phyloP scores from a whole-genome alignment of 768 basidiomycete genomes.

The Amanita inopinata region DNA sequence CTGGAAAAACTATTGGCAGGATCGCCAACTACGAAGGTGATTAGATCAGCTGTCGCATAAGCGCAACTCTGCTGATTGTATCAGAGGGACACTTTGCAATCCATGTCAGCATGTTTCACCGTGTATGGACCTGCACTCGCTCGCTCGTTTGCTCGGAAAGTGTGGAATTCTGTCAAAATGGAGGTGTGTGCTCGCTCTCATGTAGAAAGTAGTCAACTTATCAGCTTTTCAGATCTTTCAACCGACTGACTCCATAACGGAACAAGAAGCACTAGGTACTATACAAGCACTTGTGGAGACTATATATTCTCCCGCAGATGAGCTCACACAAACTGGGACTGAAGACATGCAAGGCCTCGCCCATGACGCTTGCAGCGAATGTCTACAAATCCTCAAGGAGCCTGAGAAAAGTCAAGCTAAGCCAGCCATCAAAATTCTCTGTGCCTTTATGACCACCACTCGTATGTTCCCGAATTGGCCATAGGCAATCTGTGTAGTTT shows the following conservation, averaged over 20 bases:
- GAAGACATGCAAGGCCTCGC: conserved; percentile 49
- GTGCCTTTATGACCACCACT: conserved; percentile 67
- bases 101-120: conserved; percentile 70
- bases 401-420: conserved; percentile 92
- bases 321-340: conserved; percentile 26
- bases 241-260: conserved; percentile 71
- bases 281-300: conserved; percentile 66
- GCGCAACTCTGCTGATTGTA: neutral
- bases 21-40: conserved; percentile 74
- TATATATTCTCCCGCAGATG: conserved; percentile 47
- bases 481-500: neutral
- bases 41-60: neutral
- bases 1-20: conserved; percentile 86
- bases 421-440: conserved; percentile 77
- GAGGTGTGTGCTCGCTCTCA: conserved; percentile 44
- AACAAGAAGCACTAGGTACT: conserved; percentile 63
- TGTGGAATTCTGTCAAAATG: conserved; percentile 89
- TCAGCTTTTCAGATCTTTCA: conserved; percentile 67
- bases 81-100: conserved; percentile 82
- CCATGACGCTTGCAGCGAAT: conserved; percentile 71
- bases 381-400: conserved; percentile 68
- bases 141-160: conserved; percentile 52
- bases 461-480: conserved; percentile 31
- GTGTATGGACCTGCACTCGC: conserved; percentile 67
- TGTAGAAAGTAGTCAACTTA: conserved; percentile 2